Conservation (phyloP, 192 early-diverging fungal genomes). For the Rhizophagus sp. region DNA sequence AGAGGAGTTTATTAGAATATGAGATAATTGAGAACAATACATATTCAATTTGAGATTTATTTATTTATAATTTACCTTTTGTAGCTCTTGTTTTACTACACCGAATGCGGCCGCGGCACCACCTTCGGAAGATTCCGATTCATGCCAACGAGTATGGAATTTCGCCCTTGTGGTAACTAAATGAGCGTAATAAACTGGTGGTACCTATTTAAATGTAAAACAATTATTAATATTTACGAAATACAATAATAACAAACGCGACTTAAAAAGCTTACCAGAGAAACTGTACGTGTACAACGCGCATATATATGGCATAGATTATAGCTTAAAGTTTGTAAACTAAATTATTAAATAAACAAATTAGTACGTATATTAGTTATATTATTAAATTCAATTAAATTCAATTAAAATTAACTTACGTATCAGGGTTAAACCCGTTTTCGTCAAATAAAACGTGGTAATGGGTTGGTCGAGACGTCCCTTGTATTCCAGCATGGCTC, state of each 20-base stretch:
- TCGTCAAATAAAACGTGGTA: conserved; percentile 93
- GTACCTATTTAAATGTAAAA: conserved; percentile 36
- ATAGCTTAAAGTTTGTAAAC: conserved; percentile 85
- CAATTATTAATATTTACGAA: background rate
- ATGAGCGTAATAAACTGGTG: conserved; percentile 94
- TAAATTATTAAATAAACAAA: background rate
- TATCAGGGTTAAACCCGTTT: conserved; percentile 74
- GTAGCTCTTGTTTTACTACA: conserved; percentile 41
- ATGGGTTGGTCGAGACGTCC: conserved; percentile 88
- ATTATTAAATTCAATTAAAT: background rate
- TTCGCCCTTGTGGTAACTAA: conserved; percentile 81
- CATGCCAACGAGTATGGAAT: conserved; percentile 63
- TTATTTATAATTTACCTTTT: conserved; percentile 29
- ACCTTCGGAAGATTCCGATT: conserved; percentile 38
- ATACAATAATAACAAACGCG: background rate
- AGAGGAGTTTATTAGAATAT: background rate
- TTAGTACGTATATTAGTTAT: background rate
- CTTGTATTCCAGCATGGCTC: conserved; percentile 89
- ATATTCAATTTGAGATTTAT: background rate
- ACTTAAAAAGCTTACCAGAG: conserved; percentile 46
- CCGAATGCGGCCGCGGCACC: conserved; percentile 21
- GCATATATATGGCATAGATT: conserved; percentile 93
- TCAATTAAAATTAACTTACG: background rate
- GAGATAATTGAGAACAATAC: background rate
- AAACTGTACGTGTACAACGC: conserved; percentile 84